Base-by-base conservation (phyloP, 208 protist genomes). In the Novymonas esmeraldas region DNA sequence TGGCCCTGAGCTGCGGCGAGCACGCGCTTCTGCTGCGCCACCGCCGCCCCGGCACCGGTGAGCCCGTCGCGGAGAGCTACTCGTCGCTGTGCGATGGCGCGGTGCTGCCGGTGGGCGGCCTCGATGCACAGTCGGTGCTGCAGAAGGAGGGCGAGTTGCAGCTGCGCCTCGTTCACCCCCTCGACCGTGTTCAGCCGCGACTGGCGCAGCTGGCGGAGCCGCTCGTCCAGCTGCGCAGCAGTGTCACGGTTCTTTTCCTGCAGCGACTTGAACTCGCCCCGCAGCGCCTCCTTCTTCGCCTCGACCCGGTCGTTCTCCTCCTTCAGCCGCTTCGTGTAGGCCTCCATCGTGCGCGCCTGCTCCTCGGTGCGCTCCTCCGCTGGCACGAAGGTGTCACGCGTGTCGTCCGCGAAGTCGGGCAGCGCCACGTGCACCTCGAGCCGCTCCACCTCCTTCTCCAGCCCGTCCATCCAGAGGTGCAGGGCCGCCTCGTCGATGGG, bases 401-500 rank as follows among this genome's bases (percentile, higher is more conserved):
- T 67, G 36, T 91, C 79, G 39, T 94, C 85, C 18, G 84, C 82
- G 57, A 94, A 96, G 22, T 87, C 78, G 11, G 89, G 93, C 20
- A 84, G 41, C 39, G 70, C 52, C 28, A 96, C 65, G 6, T 91
- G 72, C 26, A 93, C 85, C 46, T 76, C 48, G 11, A 93, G 36
- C 6, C 82, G 78, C 64, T 85, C 78, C 49, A 85, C 81, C 22
- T 92, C 93, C 72, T 92, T 90, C 56, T 96, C 91, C 24, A 97
- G 87, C 50, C 91, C 89, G 58, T 95, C 89, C 93, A 97, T 97
- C 93, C 90, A 95, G 24, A 89, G 70, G 38, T 86, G 82, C 31
- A 97, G 73, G 0, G 89, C 93, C 16, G 80, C 82, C 70, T 97
- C 89, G 57, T 65, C 60, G 28, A 59, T 57, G 22, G 46, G 42